These are phyloP conservation scores for Urochloa ruziziensis DNA, from an alignment of 176 grass and related monocot genomes.

Conservation along the genomic window DNA sequence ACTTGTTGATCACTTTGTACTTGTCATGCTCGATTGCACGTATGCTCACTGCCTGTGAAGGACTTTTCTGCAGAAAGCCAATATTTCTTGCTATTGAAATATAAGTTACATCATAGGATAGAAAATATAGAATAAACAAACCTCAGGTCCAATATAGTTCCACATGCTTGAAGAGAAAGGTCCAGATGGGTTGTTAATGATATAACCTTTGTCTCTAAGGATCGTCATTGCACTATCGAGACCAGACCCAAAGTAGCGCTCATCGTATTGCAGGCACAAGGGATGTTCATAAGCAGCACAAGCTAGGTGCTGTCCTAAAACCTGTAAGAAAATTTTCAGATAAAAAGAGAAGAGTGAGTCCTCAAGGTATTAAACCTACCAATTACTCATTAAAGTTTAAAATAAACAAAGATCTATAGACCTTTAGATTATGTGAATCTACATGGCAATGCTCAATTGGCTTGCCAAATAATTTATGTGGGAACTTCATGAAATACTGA, in stretches of 20 bases:
- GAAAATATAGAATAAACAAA: constrained; percentile 33
- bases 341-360: constrained; percentile 5
- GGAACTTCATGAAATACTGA: constrained; percentile 98
- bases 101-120: background rate
- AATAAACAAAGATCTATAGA: constrained; percentile 32
- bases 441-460: constrained; percentile 95
- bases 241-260: constrained; percentile 63
- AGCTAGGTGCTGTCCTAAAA: constrained; percentile 75
- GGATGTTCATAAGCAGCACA: constrained; percentile 95
- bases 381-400: constrained; percentile 7
- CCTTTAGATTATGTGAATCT: constrained; percentile 79
- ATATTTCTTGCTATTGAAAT: constrained; percentile 11
- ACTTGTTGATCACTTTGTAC: constrained; percentile 69
- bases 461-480: constrained; percentile 76
- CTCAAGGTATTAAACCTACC: constrained; percentile 5
- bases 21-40: constrained; percentile 78
- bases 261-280: constrained; percentile 85
- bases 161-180: constrained; percentile 70
- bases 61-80: constrained; percentile 59
- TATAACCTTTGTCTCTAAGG: constrained; percentile 70
- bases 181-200: constrained; percentile 57
- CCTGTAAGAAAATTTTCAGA: constrained; percentile 43
- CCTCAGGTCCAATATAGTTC: constrained; percentile 91
- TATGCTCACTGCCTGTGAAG: constrained; percentile 75
- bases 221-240: constrained; percentile 39